A percentile compares a stretch with the other conserved stretches of the same genome.
Conservation (phyloP, 2,329 filamentous ascomycete species). For the Curvularia eragrostidis region DNA sequence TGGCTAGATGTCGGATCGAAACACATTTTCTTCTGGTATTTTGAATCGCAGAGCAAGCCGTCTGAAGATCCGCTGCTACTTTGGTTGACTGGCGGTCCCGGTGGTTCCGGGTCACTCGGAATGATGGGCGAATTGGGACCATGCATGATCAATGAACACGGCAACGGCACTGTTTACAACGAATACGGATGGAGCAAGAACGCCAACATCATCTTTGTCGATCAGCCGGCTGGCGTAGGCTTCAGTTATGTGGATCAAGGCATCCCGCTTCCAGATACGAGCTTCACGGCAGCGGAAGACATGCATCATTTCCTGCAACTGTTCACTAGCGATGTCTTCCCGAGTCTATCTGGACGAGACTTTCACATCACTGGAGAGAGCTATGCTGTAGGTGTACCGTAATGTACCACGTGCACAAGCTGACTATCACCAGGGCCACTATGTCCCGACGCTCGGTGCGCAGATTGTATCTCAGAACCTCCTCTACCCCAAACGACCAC, state of each 20-base stretch:
- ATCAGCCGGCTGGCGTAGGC: conserved; percentile 50
- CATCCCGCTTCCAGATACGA: conserved; percentile 45
- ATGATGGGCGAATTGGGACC: conserved; percentile 49
- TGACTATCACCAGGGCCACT: conserved; percentile 51
- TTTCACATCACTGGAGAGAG: conserved; percentile 60
- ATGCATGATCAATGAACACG: conserved; percentile 49
- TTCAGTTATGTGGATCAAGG: conserved; percentile 51
- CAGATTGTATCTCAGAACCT: conserved; percentile 56
- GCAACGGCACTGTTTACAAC: conserved; percentile 49
- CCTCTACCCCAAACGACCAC: conserved; percentile 50
- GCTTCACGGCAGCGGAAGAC: conserved; percentile 55
- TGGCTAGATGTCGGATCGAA: conserved; percentile 50
- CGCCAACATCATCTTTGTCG: conserved; percentile 48
- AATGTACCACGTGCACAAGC: not conserved
- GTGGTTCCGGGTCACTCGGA: conserved; percentile 47
- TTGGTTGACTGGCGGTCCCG: conserved; percentile 54
- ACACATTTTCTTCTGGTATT: conserved; percentile 58
- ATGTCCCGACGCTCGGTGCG: conserved; percentile 55
- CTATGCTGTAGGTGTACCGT: conserved; percentile 51
- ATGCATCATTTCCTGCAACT: conserved; percentile 60
- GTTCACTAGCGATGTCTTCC: conserved; percentile 57
- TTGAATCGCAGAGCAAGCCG: conserved; percentile 50
- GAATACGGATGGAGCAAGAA: conserved; percentile 50
- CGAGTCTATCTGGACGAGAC: conserved; percentile 46
- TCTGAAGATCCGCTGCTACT: conserved; percentile 48